Evolutionary conservation across 2,329 filamentous ascomycete genomes (phyloP), one percentile per base, ranked within the genome.

Genomic region (Fusarium pseudonygamai): DNA sequence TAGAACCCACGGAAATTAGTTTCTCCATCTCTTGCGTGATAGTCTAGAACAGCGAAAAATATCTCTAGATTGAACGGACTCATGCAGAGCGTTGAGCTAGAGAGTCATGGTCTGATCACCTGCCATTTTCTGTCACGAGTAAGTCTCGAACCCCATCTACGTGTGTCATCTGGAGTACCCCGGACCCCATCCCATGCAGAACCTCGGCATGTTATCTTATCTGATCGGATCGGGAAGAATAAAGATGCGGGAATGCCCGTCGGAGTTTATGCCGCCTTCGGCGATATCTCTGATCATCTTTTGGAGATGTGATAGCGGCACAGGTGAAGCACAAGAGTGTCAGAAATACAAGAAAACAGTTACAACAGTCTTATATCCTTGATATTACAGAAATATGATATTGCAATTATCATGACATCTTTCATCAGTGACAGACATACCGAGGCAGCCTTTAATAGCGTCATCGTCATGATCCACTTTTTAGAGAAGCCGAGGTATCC

Each of bases 401-500:
- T 46, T 16, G 10, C 12, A 37, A 13, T 16, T 16, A 37, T 59
- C 32, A 50, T 24, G 56, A 20, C 20, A 16, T 50, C 32, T 50
- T 12, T 24, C 18, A 47, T 22, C n/a, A 36, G 10, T 12, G n/a
- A 18, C 20, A 34, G 22, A 55, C 9, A 36, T 52, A 45, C 66
- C 66, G 59, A 60, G 66, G 66, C 28, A 50, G 37, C 64, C 42
- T 24, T 16, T n/a, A 6, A 55, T n/a, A 9, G 32, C 42, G 26
- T 34, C 40, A 37, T 69, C 67, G 66, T 70, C 58, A 65, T 49
- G 67, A 16, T 47, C 67, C 67, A 69, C 67, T 43, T 43, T 60
- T 69, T 16, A 39, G 15, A 37, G 13, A 36, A 53, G 46, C 67
- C 67, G 67, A 69, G 67, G 67, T 69, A 69, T 59, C 37, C n/a